Conservation (phyloP, 495 filamentous ascomycete species). For the Hypoxylon crocopeplum region DNA sequence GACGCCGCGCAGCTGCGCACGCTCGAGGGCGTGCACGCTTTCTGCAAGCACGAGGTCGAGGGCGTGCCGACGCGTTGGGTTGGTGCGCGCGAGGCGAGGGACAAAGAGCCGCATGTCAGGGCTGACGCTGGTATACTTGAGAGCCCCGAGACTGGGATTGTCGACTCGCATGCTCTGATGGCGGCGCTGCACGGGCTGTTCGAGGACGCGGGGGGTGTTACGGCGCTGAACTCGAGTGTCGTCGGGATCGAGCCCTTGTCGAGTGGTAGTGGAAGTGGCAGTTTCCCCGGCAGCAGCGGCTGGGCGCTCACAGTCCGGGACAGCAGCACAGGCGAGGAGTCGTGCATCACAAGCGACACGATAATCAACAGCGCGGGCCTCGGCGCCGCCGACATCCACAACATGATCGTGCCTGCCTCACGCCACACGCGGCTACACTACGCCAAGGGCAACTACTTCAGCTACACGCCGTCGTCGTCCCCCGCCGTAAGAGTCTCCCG, state of each 20-base stretch:
- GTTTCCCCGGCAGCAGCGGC: conserved; percentile 57
- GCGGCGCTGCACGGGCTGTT: conserved; percentile 74
- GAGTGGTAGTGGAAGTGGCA: neutral
- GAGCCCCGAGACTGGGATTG: conserved; percentile 83
- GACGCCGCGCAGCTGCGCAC: conserved; percentile 69
- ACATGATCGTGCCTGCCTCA: conserved; percentile 74
- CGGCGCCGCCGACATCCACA: conserved; percentile 75
- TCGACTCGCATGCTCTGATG: conserved; percentile 90
- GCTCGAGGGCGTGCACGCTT: conserved; percentile 69
- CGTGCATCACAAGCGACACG: conserved; percentile 71
- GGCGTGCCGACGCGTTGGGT: conserved; percentile 79
- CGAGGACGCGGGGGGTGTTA: conserved; percentile 76
- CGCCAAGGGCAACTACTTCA: conserved; percentile 96
- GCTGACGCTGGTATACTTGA: conserved; percentile 80
- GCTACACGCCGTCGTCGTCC: conserved; percentile 61
- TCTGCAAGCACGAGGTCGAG: conserved; percentile 68
- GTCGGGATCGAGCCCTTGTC: conserved; percentile 60
- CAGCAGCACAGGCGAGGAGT: conserved; percentile 51
- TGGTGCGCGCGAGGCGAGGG: conserved; percentile 61
- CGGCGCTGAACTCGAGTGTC: conserved; percentile 71
- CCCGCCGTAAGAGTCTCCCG: conserved; percentile 70
- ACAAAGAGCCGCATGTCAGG: conserved; percentile 75
- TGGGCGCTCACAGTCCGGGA: conserved; percentile 55
- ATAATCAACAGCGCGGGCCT: conserved; percentile 89
- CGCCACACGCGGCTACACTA: conserved; percentile 71